Evolutionary conservation across 495 filamentous ascomycete species (phyloP).

Genomic region (Bryoglossum gracile): DNA sequence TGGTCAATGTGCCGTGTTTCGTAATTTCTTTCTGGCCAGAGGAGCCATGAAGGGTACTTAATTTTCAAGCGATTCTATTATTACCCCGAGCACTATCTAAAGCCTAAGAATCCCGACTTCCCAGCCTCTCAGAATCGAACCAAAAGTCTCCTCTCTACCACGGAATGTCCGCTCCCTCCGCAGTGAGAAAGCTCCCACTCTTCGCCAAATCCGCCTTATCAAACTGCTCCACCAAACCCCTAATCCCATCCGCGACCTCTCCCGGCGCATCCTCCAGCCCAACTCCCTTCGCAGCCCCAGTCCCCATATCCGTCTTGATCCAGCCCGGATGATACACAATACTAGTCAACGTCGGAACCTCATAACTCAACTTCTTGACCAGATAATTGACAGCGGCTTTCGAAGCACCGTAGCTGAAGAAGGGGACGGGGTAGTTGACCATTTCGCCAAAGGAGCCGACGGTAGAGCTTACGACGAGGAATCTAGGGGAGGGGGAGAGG

Average conservation of each 20-base stretch:
- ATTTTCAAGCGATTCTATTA: too few species aligned
- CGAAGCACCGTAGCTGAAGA: conserved; percentile 31
- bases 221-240: conserved; percentile 10
- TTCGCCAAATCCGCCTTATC: conserved; percentile 4
- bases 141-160: too few species aligned
- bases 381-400: conserved; percentile 36
- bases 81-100: too few species aligned
- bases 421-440: conserved; percentile 17
- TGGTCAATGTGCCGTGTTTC: too few species aligned
- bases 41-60: too few species aligned
- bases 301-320: conserved; percentile 18
- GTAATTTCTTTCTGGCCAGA: too few species aligned
- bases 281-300: conserved; percentile 2
- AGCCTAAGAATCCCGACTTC: not conserved
- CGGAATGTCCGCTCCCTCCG: conserved; percentile 2
- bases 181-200: conserved; percentile 6
- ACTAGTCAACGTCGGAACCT: conserved; percentile 28
- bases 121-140: too few species aligned
- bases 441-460: conserved; percentile 27
- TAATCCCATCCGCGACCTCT: conserved; percentile 11
- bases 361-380: conserved; percentile 30
- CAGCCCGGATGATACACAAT: conserved; percentile 30
- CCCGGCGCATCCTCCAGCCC: conserved; percentile 15
- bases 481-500: conserved; percentile 27
- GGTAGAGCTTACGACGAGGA: conserved; percentile 31